Percentiles rank a stretch among this genome's conserved stretches.
These are phyloP conservation scores for Saccharomyces eubayanus DNA, from an alignment of 805 yeast species.

Conservation along the genomic window DNA sequence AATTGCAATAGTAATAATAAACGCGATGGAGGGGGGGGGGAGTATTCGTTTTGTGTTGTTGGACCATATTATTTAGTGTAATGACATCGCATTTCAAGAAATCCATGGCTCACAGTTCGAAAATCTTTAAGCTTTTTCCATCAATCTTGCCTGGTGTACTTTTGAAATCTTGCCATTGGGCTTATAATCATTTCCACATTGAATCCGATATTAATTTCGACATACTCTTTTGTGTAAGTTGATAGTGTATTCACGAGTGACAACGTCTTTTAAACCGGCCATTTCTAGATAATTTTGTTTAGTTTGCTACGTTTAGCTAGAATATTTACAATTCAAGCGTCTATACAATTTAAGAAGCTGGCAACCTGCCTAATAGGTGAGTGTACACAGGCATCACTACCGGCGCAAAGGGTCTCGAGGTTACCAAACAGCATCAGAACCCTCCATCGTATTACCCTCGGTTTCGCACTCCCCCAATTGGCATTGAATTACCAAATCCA, in stretches of 20 bases:
- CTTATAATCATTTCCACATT: not conserved
- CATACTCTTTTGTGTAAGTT: conserved; percentile 97
- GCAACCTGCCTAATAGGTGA: not conserved
- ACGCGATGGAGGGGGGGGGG: not conserved
- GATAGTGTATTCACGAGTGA: conserved; percentile 98
- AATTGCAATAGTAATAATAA: not conserved
- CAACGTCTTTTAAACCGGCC: conserved; percentile 81
- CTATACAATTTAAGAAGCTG: not conserved
- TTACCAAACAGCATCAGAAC: not conserved
- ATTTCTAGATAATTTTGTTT: conserved; percentile 15
- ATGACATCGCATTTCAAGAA: not conserved
- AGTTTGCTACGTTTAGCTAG: not conserved
- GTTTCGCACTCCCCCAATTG: not conserved
- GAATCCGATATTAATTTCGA: conserved; percentile 15
- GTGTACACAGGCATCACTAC: not conserved
- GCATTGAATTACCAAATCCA: not conserved
- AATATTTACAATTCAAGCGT: not conserved
- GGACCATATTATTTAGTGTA: not conserved
- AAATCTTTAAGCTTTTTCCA: not conserved
- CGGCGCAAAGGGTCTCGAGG: not conserved
- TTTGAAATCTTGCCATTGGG: not conserved
- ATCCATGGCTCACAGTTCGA: not conserved
- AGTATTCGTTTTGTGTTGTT: not conserved
- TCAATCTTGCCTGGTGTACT: too few species aligned
- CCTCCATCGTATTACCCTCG: conserved; percentile 1